A percentile compares a stretch with the other conserved stretches of the same genome.
phyloP scores from a whole-genome alignment of 352 stramenopile species.

The Blastocystis hominis region DNA sequence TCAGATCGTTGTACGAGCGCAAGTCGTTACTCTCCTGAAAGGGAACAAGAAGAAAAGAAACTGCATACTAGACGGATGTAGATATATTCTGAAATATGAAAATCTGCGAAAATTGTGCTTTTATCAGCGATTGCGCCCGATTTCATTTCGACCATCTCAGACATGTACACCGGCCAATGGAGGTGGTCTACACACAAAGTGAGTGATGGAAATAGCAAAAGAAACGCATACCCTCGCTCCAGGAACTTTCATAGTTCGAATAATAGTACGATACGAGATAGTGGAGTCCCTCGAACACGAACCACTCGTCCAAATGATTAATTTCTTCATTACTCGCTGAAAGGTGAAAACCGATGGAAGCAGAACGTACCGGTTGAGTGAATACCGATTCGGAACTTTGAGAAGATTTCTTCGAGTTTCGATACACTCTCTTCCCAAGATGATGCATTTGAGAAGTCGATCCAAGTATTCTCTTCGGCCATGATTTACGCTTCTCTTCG shows the following conservation, averaged over 20 bases:
- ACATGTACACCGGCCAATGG: conserved; percentile 21
- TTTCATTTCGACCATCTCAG: background rate
- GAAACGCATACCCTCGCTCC: background rate
- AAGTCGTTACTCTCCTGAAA: conserved; percentile 5
- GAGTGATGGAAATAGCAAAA: background rate
- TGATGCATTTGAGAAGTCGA: conserved; percentile 44
- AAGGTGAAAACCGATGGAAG: background rate
- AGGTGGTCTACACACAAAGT: background rate
- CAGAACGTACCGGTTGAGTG: background rate
- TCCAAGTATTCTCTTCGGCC: conserved; percentile 48
- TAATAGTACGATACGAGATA: conserved; percentile 40
- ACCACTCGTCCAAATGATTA: background rate
- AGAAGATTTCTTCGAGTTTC: conserved; percentile 10
- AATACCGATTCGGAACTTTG: conserved; percentile 16
- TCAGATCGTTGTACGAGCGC: conserved; percentile 19
- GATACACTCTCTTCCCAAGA: conserved; percentile 37
- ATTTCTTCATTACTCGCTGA: background rate
- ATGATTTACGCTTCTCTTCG: background rate
- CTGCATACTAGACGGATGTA: conserved; percentile 28
- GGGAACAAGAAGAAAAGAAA: background rate
- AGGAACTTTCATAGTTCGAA: background rate
- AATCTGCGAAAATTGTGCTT: background rate
- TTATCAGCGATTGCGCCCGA: background rate
- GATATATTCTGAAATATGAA: conserved; percentile 41
- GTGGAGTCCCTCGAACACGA: conserved; percentile 46